Evolutionary conservation across 495 filamentous ascomycete species (phyloP), one percentile per base, ranked within the genome.

Genomic region (Tuber borchii): DNA sequence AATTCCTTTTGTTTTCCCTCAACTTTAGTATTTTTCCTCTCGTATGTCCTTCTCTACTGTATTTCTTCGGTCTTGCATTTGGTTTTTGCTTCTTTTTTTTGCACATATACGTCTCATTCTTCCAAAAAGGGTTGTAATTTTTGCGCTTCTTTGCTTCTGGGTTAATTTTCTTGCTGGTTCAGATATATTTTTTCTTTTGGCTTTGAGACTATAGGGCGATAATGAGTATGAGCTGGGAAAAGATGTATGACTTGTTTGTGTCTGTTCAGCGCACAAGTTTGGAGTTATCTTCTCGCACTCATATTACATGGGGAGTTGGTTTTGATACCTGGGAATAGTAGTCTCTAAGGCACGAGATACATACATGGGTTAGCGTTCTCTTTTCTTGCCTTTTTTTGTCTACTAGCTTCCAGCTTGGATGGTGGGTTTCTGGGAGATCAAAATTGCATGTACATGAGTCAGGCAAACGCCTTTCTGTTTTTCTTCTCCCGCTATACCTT

Each of bases 51-150:
- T 75, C 75, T 71, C 78, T 79, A 72, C 43, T 65, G 70, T 73
- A 61, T 78, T 78, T 75, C 73, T 78, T 74, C 44, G 78, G 70
- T 73, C 70, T 70, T 79, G 46, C 77, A 70, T 46, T 51, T 69
- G 69, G 73, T 73, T 77, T 69, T 71, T 75, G n/a, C 68, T 69
- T 79, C 78, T 71, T 74, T 42, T 42, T 70, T 77, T 79, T 65
- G 56, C 56, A 65, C 56, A 65, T 65, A 65, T 65, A 65, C 56
- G 56, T 65, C 56, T 71, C 69, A 42, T 78, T 79, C 72, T 68
- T 79, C 78, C 78, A 79, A 79, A 79, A 65, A 34, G 56, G 78
- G 76, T 79, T 79, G 78, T 79, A 79, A 79, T 79, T 79, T 79
- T 75, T 76, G 70, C 45, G 65, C 76, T 79, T 79, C 74, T 79